Percentiles rank a stretch among this genome's conserved stretches.
Conservation (phyloP, 2,329 filamentous ascomycete genomes). For the Arthrobotrys conoides region DNA sequence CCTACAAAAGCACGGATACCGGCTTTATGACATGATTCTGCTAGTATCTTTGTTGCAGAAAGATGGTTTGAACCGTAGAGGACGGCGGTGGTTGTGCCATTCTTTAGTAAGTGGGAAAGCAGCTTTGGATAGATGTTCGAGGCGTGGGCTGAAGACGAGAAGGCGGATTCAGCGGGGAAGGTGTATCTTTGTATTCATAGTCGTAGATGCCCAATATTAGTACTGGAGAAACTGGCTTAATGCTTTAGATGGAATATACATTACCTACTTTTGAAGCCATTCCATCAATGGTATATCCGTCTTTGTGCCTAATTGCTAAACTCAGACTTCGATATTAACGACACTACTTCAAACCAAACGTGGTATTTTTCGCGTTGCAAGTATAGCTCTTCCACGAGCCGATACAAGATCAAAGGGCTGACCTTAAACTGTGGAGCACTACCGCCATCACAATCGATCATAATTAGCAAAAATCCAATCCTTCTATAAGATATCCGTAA, state of each 20-base stretch:
- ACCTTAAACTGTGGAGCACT: constrained; percentile 63
- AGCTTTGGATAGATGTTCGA: constrained; percentile 70
- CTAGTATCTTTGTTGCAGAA: constrained; percentile 73
- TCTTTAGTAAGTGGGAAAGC: constrained; percentile 74
- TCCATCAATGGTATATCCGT: constrained; percentile 64
- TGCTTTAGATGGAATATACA: neutral
- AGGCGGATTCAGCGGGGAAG: constrained; percentile 76
- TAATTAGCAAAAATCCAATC: neutral
- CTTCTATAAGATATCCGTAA: no score
- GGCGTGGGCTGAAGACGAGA: constrained; percentile 72
- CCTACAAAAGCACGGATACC: constrained; percentile 75
- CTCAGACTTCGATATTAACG: neutral
- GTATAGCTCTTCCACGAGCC: no score
- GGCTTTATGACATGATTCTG: constrained; percentile 71
- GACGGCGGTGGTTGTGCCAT: constrained; percentile 75
- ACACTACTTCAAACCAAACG: neutral
- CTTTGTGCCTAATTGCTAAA: constrained; percentile 63
- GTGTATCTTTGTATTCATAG: constrained; percentile 68
- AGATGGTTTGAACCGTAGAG: constrained; percentile 75
- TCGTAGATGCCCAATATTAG: neutral
- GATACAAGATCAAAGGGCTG: neutral
- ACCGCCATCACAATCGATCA: constrained; percentile 14
- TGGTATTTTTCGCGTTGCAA: constrained; percentile 51
- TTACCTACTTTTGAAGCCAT: constrained; percentile 61
- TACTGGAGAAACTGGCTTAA: neutral